phyloP scores from a whole-genome alignment of 441 rosid species.

The Hura crepitans region DNA sequence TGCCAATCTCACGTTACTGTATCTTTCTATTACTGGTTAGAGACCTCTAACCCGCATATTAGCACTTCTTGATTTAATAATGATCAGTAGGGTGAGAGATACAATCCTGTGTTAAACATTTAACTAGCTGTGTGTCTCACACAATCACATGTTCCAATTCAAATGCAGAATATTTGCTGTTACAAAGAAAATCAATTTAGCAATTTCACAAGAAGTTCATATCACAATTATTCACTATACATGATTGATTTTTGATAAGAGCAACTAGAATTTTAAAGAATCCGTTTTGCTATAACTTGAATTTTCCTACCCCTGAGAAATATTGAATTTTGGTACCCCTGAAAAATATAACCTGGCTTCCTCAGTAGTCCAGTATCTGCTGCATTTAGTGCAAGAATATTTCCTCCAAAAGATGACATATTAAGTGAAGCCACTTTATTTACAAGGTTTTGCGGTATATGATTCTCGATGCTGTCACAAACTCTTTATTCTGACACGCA shows the following conservation, averaged over 20 bases:
- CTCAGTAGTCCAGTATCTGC: not conserved
- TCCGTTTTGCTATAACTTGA: slow-evolving; percentile 5
- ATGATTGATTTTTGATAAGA: not conserved
- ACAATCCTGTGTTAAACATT: not conserved
- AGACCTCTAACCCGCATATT: no score
- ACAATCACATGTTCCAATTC: not conserved
- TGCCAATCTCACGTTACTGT: no score
- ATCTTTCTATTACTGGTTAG: no score
- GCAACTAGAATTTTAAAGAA: not conserved
- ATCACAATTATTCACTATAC: not conserved
- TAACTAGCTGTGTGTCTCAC: not conserved
- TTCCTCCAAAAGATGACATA: not conserved
- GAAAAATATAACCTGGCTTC: slow-evolving; percentile 4
- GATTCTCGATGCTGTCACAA: slow-evolving; percentile 18
- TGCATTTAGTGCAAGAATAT: slow-evolving; percentile 7
- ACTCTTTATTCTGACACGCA: slow-evolving; percentile 34
- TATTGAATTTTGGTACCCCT: no score
- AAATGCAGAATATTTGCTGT: not conserved
- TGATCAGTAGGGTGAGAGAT: no score
- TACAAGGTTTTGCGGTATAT: not conserved
- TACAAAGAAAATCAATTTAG: not conserved
- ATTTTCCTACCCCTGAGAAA: not conserved
- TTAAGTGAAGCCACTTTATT: slow-evolving; percentile 10
- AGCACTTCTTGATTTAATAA: no score
- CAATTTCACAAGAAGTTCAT: not conserved